Evolutionary conservation across 2,329 filamentous ascomycete genomes (phyloP), one percentile per base, ranked within the genome.

Genomic region (Sporothrix protearum): DNA sequence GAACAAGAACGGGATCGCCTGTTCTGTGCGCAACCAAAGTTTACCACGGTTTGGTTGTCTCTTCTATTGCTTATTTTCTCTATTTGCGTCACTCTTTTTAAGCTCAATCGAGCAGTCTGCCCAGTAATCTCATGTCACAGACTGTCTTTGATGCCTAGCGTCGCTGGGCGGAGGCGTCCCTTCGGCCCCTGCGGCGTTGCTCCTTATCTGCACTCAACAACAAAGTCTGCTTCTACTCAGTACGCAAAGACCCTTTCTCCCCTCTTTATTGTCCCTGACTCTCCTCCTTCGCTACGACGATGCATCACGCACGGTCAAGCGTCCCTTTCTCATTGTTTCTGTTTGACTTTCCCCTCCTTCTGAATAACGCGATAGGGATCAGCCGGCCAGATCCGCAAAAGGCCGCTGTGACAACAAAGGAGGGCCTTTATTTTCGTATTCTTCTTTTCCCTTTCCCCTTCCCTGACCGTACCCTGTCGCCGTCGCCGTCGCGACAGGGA

Each of bases 21-120:
- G 68, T 36, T 59, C 55, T 61, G 68, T 70, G 68, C 68, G 55
- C 68, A 61, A 70, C 68, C 68, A 70, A 19, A 70, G 28, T 61
- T 51, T 2, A 19, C 28, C 4, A 22, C 12, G 36, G 68, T 70
- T 70, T 70, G 68, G 68, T 70, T 61, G 68, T 63, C 55, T 39
- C 16, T 51, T 22, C 19, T 42, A 9, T 8, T 63, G 5, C n/a
- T n/a, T n/a, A n/a, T n/a, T n/a, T n/a, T n/a, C n/a, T n/a, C n/a
- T n/a, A n/a, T 28, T 39, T 61, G 14, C 10, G 30, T 16, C 10
- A 22, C 19, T 22, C 14, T 61, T 22, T 36, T 33, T 33, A 16
- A 22, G 57, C 42, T 61, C n/a, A 36, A 42, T 42, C 39, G 6
- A 10, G 22, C 49, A 51, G 22, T 51, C 49, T 51, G n/a, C n/a